Conservation (phyloP, 805 yeast species). For the Suhomyces prunicola region DNA sequence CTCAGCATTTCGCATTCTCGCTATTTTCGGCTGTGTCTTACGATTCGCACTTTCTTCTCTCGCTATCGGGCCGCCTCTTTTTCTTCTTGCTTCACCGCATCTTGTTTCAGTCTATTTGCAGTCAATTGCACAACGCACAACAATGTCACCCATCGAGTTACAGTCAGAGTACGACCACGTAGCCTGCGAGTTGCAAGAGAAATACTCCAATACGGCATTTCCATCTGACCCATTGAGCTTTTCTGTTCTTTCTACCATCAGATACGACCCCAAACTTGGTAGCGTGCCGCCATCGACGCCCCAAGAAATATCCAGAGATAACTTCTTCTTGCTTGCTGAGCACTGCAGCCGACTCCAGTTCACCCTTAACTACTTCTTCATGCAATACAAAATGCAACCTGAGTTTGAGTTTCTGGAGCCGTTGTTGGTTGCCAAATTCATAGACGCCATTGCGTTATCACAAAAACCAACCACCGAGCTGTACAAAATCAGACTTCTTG, state of each 20-base stretch:
- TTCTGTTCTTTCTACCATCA: constrained; percentile 63
- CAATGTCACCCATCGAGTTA: not conserved
- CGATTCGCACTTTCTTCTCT: no score
- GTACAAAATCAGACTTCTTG: constrained; percentile 33
- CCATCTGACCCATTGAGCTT: constrained; percentile 32
- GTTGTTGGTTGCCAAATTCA: constrained; percentile 35
- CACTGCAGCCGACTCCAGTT: constrained; percentile 61
- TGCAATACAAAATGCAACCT: constrained; percentile 27
- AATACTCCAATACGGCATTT: constrained; percentile 8
- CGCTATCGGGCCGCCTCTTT: not conserved
- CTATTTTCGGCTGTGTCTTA: no score
- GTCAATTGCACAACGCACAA: not conserved
- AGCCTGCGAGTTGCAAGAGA: not conserved
- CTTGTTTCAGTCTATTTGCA: not conserved
- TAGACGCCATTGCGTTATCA: constrained; percentile 24
- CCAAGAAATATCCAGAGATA: constrained; percentile 21
- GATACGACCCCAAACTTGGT: constrained; percentile 66
- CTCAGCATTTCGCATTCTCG: no score
- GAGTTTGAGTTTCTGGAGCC: constrained; percentile 41
- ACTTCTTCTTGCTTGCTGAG: constrained; percentile 61
- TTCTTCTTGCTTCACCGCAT: not conserved
- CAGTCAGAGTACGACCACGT: not conserved
- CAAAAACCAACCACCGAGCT: constrained; percentile 21
- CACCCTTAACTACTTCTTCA: constrained; percentile 49
- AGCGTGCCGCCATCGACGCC: constrained; percentile 23